A percentile compares a stretch with the other conserved stretches of the same genome.
These are phyloP conservation scores for Phenoliferia sp. DNA, from an alignment of 1,284 basidiomycete species.

Conservation along the genomic window DNA sequence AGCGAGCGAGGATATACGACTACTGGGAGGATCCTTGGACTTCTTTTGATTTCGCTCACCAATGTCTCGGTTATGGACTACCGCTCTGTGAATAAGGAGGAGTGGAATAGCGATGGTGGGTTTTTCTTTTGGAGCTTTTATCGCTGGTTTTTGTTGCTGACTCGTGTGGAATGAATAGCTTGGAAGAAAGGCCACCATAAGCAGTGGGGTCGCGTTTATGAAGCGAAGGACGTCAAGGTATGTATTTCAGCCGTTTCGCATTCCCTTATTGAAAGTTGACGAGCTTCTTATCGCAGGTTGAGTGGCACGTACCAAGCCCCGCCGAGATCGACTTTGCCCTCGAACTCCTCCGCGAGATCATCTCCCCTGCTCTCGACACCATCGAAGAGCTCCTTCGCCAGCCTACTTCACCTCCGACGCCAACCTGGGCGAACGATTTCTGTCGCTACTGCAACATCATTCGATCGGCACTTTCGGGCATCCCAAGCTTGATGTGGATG, in stretches of 20 bases:
- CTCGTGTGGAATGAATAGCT: conserved; percentile 4
- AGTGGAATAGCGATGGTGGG: conserved; percentile 71
- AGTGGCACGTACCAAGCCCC: conserved; percentile 78
- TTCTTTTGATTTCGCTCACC: conserved; percentile 69
- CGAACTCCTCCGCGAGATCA: conserved; percentile 67
- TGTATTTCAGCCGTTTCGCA: neutral
- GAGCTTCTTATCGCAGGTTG: conserved; percentile 45
- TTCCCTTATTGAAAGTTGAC: neutral
- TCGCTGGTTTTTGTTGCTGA: neutral
- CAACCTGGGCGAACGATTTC: conserved; percentile 81
- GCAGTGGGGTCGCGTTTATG: conserved; percentile 55
- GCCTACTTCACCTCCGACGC: conserved; percentile 47
- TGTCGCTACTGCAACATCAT: conserved; percentile 59
- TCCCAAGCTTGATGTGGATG: conserved; percentile 59
- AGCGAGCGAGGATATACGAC: conserved; percentile 86
- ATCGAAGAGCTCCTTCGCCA: conserved; percentile 55
- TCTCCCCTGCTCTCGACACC: conserved; percentile 60
- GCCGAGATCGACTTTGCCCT: conserved; percentile 78
- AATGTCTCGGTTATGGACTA: conserved; percentile 76
- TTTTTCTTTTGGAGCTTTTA: conserved; percentile 11
- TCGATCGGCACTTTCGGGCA: conserved; percentile 64
- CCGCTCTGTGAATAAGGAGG: conserved; percentile 75
- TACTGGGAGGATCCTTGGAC: conserved; percentile 71
- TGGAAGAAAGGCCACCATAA: conserved; percentile 50
- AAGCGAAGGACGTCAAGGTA: conserved; percentile 64